Evolutionary conservation across 768 basidiomycete species (phyloP), one percentile per base, ranked within the genome.

Genomic region (Phylloporus scabripes): DNA sequence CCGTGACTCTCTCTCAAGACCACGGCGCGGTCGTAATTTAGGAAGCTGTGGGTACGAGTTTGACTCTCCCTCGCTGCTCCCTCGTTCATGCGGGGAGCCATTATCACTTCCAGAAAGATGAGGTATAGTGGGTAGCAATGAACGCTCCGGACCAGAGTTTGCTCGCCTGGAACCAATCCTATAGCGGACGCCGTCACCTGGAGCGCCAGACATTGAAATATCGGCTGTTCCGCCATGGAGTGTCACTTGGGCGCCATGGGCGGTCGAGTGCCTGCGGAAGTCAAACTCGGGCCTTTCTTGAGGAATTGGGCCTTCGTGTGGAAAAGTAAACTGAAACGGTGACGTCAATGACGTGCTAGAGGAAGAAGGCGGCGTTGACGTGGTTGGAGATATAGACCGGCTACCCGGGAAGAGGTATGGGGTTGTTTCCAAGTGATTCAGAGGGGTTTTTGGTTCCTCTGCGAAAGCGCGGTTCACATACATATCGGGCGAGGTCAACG

Each of bases 141-240:
- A 61, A 31, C 75, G 76, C 42, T 83, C 79, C 15, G 73, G 65
- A 29, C 72, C 71, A 49, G 77, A 72, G 53, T 75, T 73, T 42
- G 74, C 63, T 53, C 78, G 72, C 44, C 78, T 74, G 21, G 67
- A 53, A 32, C 76, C 72, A 33, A 84, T 63, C 56, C 82, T 74
- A 61, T 83, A 84, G 45, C 86, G 80, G 56, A 80, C 74, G 11
- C 73, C 72, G 51, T 85, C 83, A 54, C 73, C 66, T 53, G 72
- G 66, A 31, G 78, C 66, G 21, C 76, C 71, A 46, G 76, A 56
- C 38, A 81, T 61, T 17, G 85, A 81, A 40, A 88, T 77, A 63
- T 88, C 82, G 31, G 87, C 81, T 6, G 82, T 84, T 49, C 84
- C 85, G 41, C 83, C 83, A 49, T 87, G 85, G 31, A 88, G 75